Evolutionary conservation across 495 filamentous ascomycete species (phyloP), one percentile per base, ranked within the genome.

Genomic region (Extremus antarcticus): DNA sequence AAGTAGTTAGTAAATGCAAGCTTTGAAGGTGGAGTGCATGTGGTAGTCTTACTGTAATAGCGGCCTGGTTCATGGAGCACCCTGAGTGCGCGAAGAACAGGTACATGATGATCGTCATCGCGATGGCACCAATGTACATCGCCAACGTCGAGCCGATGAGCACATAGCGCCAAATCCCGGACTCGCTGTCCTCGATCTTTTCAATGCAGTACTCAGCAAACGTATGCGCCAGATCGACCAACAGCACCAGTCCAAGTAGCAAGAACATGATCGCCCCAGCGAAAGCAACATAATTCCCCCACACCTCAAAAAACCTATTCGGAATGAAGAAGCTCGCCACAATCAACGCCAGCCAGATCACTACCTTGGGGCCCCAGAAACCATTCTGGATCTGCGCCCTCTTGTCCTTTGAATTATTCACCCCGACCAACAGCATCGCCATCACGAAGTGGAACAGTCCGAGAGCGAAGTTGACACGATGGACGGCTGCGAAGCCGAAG

Each of bases 41-140:
- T 32, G 45, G 25, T 35, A 50, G 20, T 67, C 70, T 59, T 70
- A 83, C 78, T 15, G 79, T 77, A 45, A 86, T 85, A 2, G 81
- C 81, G 9, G 80, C 77, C 69, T 98, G 92, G 69, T 98, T 98
- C 91, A 96, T 97, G 23, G 84, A 77, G 71, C 92, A 98, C 38
- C 83, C 84, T 47, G 76, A 74, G 29, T 70, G 69, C 13, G 92
- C 92, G 63, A 98, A 98, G 81, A 95, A 98, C 68, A 92, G 80
- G 74, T 95, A 98, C 83, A 95, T 94, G 60, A 98, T 66, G 58
- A 96, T 84, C 11, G 91, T 97, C 87, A 97, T 92, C 55, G 83
- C 88, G 25, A 96, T 69, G 19, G 88, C 89, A 16, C 79, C 81
- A 55, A 95, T 67, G 73, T 94, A 98, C 92, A 97, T 97, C 67